Conservation (phyloP, 1,139 yeast genomes). For the Debaryomyces nepalensis region DNA sequence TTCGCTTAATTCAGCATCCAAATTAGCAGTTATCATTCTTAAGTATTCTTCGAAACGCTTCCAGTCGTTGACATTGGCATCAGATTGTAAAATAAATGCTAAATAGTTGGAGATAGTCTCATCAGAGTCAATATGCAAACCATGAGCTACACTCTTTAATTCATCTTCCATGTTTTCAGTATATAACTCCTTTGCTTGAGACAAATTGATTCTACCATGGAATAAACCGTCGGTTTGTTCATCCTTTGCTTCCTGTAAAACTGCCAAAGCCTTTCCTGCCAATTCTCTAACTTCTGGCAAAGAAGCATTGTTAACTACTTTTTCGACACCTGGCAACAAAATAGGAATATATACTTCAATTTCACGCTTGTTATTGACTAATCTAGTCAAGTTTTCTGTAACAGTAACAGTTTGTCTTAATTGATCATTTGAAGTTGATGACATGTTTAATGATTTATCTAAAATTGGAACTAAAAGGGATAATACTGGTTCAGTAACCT, state of each 20-base stretch:
- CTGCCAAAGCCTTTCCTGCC: slow-evolving; percentile 83
- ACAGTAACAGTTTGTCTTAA: slow-evolving; percentile 96
- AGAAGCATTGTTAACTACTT: slow-evolving; percentile 87
- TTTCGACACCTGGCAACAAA: slow-evolving; percentile 86
- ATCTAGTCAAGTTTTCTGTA: slow-evolving; percentile 91
- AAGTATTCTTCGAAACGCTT: slow-evolving; percentile 65
- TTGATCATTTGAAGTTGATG: slow-evolving; percentile 93
- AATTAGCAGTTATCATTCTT: slow-evolving; percentile 41
- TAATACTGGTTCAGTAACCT: slow-evolving; percentile 95
- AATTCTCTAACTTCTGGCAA: slow-evolving; percentile 95
- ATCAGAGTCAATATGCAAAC: slow-evolving; percentile 23
- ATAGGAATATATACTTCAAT: slow-evolving; percentile 86
- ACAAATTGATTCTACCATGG: slow-evolving; percentile 71
- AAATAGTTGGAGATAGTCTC: slow-evolving; percentile 52
- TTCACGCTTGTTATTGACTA: slow-evolving; percentile 92
- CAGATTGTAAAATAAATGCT: slow-evolving; percentile 60
- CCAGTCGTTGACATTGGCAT: slow-evolving; percentile 93
- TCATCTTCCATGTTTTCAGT: slow-evolving; percentile 40
- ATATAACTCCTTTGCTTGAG: slow-evolving; percentile 56
- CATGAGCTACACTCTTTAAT: slow-evolving; percentile 25
- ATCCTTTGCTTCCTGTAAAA: slow-evolving; percentile 79
- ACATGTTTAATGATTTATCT: slow-evolving; percentile 85
- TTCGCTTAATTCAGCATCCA: slow-evolving; percentile 41
- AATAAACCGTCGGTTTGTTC: slow-evolving; percentile 69
- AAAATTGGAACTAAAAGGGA: slow-evolving; percentile 90